Base-by-base conservation (phyloP, 345 rosid species). In the Kandelia obovata region DNA sequence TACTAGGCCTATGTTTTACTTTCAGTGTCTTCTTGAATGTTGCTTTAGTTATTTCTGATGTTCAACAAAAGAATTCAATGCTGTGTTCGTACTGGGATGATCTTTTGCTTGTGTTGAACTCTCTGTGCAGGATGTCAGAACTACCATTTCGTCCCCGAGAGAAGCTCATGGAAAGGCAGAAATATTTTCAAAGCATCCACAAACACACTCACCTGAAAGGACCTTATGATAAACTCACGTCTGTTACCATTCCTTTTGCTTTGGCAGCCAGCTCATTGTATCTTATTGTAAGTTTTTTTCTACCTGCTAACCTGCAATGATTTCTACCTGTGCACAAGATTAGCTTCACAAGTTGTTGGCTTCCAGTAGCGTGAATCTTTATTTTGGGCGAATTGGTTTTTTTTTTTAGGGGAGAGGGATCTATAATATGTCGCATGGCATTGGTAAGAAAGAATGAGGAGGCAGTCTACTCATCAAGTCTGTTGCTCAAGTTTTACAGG, bases 401-500 rank as follows among this genome's bases (percentile, higher is more conserved):
- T 34, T 16, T 39, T 51, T 71, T 51, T 87, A 92, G 98, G 98
- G 86, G 61, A 89, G 86, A 53, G 97, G 97, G 32, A 75, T 93
- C 81, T 93, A 89, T 73, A 87, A 89, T 75, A 83, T 93, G 98
- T 78, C 97, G 1, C 84, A 85, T 58, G 98, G 97, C 35, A 89
- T 82, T 51, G 92, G 92, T 62, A 93, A 87, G 85, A 93, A 89
- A 79, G 96, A 90, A 80, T 84, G 86, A 88, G 64, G 73, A 43
- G n/a, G 71, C 39, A 6, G 47, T 7, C 39, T 31, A 19, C 30
- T 23, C 32, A 6, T 26, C n/a, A 1, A 23, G 70, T 23, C 56
- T 67, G 5, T 55, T 58, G 39, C 67, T 58, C 63, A 23, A 62
- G 20, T 53, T 56, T 37, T 53, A 60, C 46, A 72, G 67, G 73